phyloP scores from a whole-genome alignment of 805 yeast species.

The Geotrichum ghanense region DNA sequence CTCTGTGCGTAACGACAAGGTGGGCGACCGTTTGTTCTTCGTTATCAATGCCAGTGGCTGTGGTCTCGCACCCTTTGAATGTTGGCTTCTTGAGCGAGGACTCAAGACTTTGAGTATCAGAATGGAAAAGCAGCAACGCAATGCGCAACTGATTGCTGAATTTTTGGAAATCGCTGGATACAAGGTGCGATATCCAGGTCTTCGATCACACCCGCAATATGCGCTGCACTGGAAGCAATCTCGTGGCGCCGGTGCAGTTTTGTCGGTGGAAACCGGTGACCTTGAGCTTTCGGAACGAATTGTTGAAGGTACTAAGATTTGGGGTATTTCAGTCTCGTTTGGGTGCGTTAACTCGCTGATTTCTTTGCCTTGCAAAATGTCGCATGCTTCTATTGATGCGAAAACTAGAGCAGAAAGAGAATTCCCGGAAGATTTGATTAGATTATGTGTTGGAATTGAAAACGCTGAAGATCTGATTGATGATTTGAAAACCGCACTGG shows the following conservation, averaged over 20 bases:
- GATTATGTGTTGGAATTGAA: slow-evolving; percentile 89
- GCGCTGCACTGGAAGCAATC: slow-evolving; percentile 68
- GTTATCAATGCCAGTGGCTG: slow-evolving; percentile 85
- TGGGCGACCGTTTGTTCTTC: slow-evolving; percentile 61
- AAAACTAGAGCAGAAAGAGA: slow-evolving; percentile 78
- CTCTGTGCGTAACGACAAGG: slow-evolving; percentile 50
- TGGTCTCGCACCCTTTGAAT: slow-evolving; percentile 86
- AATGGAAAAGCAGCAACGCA: slow-evolving; percentile 77
- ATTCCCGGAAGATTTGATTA: slow-evolving; percentile 82
- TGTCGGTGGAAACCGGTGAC: slow-evolving; percentile 79
- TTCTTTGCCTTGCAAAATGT: slow-evolving; percentile 91
- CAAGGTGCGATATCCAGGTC: slow-evolving; percentile 79
- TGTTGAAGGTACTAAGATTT: slow-evolving; percentile 64
- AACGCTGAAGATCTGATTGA: slow-evolving; percentile 65
- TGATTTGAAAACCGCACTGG: slow-evolving; percentile 66
- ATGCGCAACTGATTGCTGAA: slow-evolving; percentile 64
- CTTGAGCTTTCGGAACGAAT: slow-evolving; percentile 54
- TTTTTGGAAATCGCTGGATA: slow-evolving; percentile 60
- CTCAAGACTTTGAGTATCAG: slow-evolving; percentile 79
- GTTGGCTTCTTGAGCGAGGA: slow-evolving; percentile 82
- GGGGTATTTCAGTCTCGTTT: slow-evolving; percentile 84
- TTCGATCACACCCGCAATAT: slow-evolving; percentile 69
- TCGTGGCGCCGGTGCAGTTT: slow-evolving; percentile 80
- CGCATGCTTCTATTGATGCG: slow-evolving; percentile 92
- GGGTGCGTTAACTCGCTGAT: slow-evolving; percentile 90